These are phyloP conservation scores for Oxyria digyna DNA, from an alignment of 148 eudicot species.

Conservation along the genomic window DNA sequence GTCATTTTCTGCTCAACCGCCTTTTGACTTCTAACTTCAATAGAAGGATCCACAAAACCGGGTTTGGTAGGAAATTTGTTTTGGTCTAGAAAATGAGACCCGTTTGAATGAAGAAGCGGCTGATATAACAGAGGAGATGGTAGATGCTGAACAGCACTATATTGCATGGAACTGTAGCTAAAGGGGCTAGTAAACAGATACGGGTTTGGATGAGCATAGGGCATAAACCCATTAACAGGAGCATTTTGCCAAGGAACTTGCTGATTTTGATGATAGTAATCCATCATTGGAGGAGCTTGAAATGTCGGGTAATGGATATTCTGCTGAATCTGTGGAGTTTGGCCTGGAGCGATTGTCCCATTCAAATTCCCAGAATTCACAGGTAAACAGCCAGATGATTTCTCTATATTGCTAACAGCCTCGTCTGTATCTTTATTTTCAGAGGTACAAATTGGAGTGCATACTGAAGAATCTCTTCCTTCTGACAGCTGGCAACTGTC, in stretches of 20 bases:
- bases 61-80: conserved; percentile 16
- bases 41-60: conserved; percentile 16
- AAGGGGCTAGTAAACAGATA: conserved; percentile 47
- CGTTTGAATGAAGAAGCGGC: conserved; percentile 40
- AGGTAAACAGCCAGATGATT: conserved; percentile 15
- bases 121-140: conserved; percentile 43
- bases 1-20: conserved; percentile 11
- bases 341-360: conserved; percentile 21
- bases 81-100: conserved; percentile 30
- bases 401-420: conserved; percentile 12
- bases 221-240: conserved; percentile 53
- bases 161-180: conserved; percentile 56
- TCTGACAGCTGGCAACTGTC: conserved; percentile 56
- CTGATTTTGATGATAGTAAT: conserved; percentile 67
- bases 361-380: conserved; percentile 20
- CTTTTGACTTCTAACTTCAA: conserved; percentile 23
- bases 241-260: conserved; percentile 56
- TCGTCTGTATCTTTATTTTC: conserved; percentile 18
- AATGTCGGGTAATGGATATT: conserved; percentile 49
- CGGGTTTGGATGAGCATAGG: conserved; percentile 57
- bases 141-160: conserved; percentile 55
- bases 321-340: conserved; percentile 46
- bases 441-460: conserved; percentile 20
- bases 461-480: conserved; percentile 35
- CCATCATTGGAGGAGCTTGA: conserved; percentile 55